Conservation (phyloP, 257 asterid species). For the Striga asiatica region DNA sequence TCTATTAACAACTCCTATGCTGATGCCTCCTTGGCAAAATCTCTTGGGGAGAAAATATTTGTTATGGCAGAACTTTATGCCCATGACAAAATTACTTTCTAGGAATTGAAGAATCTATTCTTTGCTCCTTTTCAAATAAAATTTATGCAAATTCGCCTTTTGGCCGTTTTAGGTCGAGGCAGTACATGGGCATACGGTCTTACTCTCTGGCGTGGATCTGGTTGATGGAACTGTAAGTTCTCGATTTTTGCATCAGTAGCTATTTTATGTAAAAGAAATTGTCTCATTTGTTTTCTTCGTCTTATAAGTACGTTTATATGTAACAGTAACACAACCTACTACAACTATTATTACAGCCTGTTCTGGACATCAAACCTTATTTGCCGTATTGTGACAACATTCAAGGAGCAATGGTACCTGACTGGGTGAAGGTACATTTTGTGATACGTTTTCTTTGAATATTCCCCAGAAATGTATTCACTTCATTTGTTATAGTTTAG, state of each 20-base stretch:
- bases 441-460: not conserved
- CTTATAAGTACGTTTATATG: not conserved
- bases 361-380: constrained; percentile 91
- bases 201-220: constrained; percentile 89
- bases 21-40: not conserved
- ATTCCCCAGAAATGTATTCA: not conserved
- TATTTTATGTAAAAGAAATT: not conserved
- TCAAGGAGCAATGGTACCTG: constrained; percentile 62
- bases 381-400: constrained; percentile 87
- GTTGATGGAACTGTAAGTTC: constrained; percentile 88
- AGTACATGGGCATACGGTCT: constrained; percentile 38
- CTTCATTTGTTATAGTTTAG: not conserved
- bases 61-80: not conserved
- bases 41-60: not conserved
- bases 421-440: constrained; percentile 76
- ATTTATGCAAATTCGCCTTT: not conserved
- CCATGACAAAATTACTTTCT: not conserved
- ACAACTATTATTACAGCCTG: constrained; percentile 49
- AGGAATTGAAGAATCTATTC: not conserved
- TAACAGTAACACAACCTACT: constrained; percentile 15
- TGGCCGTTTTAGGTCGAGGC: constrained; percentile 55
- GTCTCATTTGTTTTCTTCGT: constrained; percentile 3
- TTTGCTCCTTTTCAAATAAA: not conserved
- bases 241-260: not conserved
- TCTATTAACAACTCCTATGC: too few relatives aligned